Percentiles rank a stretch among this genome's conserved stretches.
Conservation (phyloP, 495 filamentous ascomycete species). For the Neurospora hispaniola region DNA sequence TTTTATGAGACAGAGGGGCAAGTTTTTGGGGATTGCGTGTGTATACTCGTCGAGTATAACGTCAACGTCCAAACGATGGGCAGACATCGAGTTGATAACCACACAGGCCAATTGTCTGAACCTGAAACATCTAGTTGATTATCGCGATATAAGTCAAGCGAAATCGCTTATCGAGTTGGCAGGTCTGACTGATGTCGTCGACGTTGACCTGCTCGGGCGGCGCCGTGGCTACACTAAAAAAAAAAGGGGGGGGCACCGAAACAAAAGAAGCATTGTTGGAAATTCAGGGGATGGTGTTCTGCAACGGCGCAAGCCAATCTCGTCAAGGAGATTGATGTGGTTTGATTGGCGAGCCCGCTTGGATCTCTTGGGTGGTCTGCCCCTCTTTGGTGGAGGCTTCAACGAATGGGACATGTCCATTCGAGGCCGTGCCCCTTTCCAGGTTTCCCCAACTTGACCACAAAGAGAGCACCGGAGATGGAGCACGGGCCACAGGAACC, state of each 20-base stretch:
- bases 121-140: background rate
- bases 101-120: background rate
- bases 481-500: background rate
- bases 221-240: background rate
- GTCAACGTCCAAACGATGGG: background rate
- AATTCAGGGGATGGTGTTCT: background rate
- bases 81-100: background rate
- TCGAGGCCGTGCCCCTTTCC: background rate
- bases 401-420: background rate
- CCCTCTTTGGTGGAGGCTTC: background rate
- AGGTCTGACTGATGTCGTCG: background rate
- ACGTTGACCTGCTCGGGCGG: background rate
- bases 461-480: background rate
- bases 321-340: conserved; percentile 16
- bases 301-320: conserved; percentile 14
- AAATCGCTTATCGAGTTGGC: background rate
- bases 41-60: background rate
- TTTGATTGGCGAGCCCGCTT: conserved; percentile 11
- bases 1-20: background rate
- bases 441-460: background rate
- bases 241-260: background rate
- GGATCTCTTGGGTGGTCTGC: background rate
- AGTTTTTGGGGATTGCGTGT: background rate
- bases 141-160: background rate
- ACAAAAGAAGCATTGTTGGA: background rate